Evolutionary conservation across 192 early-diverging fungal genomes (phyloP).

Genomic region (Phycomyces nitens): DNA sequence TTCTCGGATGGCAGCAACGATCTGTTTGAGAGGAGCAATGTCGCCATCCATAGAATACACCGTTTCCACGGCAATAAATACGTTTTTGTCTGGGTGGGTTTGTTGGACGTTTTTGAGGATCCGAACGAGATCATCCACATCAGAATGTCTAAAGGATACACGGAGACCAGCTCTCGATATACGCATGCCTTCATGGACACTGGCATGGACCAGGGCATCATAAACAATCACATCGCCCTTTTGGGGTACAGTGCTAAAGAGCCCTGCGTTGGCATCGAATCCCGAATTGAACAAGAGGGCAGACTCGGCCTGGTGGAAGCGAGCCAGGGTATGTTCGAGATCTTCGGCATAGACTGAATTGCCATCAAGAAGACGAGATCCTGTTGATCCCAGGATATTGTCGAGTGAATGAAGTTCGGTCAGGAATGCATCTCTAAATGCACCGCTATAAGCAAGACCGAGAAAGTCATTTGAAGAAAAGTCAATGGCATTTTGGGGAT

Average conservation of each 20-base stretch:
- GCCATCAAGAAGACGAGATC: constrained; percentile 72
- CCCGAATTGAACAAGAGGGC: constrained; percentile 84
- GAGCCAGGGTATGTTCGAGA: constrained; percentile 61
- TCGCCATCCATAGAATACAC: constrained; percentile 88
- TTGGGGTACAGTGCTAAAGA: constrained; percentile 67
- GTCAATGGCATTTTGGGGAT: constrained; percentile 47
- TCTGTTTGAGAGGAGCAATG: constrained; percentile 61
- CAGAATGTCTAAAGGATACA: constrained; percentile 63
- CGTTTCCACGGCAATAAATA: constrained; percentile 73
- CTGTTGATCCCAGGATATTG: constrained; percentile 63
- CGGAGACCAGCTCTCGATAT: constrained; percentile 47
- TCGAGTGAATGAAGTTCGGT: constrained; percentile 41
- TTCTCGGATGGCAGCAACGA: constrained; percentile 47
- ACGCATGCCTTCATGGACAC: constrained; percentile 78
- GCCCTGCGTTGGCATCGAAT: constrained; percentile 76
- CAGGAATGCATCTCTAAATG: constrained; percentile 45
- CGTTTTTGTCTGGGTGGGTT: constrained; percentile 33
- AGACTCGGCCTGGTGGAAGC: constrained; percentile 52
- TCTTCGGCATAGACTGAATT: constrained; percentile 60
- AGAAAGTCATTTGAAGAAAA: constrained; percentile 87
- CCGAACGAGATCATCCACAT: constrained; percentile 49
- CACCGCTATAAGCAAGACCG: constrained; percentile 52
- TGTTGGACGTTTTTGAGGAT: neutral
- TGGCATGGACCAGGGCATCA: constrained; percentile 77
- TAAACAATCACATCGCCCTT: constrained; percentile 62